A percentile compares a stretch with the other conserved stretches of the same genome.
These are phyloP conservation scores for Trametes sanguinea DNA, from an alignment of 768 basidiomycete species.

Conservation along the genomic window DNA sequence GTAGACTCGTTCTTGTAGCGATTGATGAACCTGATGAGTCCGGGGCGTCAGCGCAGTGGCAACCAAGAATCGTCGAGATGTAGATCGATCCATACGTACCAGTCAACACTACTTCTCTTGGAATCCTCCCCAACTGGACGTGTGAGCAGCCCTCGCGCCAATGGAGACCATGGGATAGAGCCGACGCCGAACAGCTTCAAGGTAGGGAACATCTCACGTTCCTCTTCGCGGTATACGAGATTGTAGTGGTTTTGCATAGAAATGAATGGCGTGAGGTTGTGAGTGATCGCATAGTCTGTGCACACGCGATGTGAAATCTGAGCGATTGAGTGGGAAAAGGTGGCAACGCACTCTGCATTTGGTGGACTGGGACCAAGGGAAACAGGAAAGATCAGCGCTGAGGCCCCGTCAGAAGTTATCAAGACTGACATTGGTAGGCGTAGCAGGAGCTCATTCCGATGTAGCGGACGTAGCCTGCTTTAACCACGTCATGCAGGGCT, in stretches of 20 bases:
- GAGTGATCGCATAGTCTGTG: conserved; percentile 42
- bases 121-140: conserved; percentile 30
- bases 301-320: not conserved
- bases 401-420: not conserved
- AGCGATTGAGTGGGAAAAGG: not conserved
- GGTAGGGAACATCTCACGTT: conserved; percentile 56
- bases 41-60: too few relatives aligned
- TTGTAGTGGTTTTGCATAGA: conserved; percentile 66
- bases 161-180: conserved; percentile 42
- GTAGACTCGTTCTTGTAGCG: conserved; percentile 23
- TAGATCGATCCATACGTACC: conserved; percentile 3
- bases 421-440: conserved; percentile 36
- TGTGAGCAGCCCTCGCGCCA: conserved; percentile 37
- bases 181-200: conserved; percentile 38
- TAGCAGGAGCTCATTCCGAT: conserved; percentile 43
- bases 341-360: conserved; percentile 37
- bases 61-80: too few relatives aligned
- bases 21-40: not conserved
- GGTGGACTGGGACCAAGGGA: conserved; percentile 27
- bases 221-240: conserved; percentile 62
- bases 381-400: not conserved
- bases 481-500: conserved; percentile 46
- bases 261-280: conserved; percentile 53
- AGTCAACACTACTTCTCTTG: conserved; percentile 28
- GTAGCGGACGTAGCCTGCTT: conserved; percentile 46